Evolutionary conservation across 73 alveolate species (phyloP), one percentile per base, ranked within the genome.

Genomic region (Durusdinium trenchii): DNA sequence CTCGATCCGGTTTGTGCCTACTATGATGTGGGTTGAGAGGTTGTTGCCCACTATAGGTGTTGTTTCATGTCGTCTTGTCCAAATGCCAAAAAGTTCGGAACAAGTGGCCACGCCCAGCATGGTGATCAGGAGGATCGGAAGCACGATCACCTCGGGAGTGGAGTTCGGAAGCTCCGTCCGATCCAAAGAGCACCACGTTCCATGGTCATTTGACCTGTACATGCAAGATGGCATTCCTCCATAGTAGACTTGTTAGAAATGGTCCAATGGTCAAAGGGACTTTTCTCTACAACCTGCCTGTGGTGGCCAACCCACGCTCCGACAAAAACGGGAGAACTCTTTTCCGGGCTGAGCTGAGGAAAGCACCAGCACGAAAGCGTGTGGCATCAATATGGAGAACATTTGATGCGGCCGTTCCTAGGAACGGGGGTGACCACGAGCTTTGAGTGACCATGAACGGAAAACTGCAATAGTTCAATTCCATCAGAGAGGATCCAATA

Each of bases 301-400:
- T n/a, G n/a, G n/a, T n/a, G n/a, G n/a, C n/a, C n/a, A n/a, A n/a
- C n/a, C n/a, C n/a, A n/a, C n/a, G n/a, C n/a, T n/a, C n/a, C n/a
- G n/a, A n/a, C n/a, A n/a, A n/a, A n/a, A n/a, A n/a, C n/a, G n/a
- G n/a, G n/a, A n/a, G n/a, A n/a, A n/a, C n/a, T n/a, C n/a, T n/a
- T n/a, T n/a, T n/a, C n/a, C n/a, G n/a, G n/a, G n/a, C n/a, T n/a
- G n/a, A n/a, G n/a, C 14, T 14, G 35, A 45, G 62, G 20, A 69
- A 35, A 67, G 52, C 52, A 52, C 97, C 32, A 90, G 48, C 38
- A 90, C 97, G 87, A 90, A 90, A 73, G 87, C 30, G 75, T 90
- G 97, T 42, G 97, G 97, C 97, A 90, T 90, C 97, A 90, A 7
- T 43, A 64, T 90, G 87, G 84, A 61, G 87, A 90, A 90, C 86